These are phyloP conservation scores for Durusdinium trenchii DNA, from an alignment of 73 alveolate species.

Conservation along the genomic window DNA sequence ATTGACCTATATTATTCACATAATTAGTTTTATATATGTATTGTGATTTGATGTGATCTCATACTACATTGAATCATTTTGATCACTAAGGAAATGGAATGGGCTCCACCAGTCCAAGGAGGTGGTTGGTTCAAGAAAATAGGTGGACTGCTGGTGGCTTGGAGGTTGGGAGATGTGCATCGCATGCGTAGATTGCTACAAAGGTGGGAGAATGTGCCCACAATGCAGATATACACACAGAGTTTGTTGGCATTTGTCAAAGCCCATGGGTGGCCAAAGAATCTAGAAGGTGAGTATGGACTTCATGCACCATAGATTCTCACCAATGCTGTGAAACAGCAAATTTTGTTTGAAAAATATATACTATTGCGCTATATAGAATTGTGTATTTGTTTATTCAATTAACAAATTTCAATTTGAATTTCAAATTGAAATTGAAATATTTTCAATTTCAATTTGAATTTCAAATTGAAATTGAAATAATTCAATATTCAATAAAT, in stretches of 20 bases:
- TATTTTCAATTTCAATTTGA: not conserved
- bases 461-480: slow-evolving; percentile 18
- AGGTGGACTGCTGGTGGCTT: not conserved
- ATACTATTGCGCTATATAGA: not conserved
- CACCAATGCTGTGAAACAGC: slow-evolving; percentile 8
- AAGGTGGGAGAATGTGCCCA: not conserved
- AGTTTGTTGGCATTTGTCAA: not conserved
- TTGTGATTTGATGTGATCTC: not conserved
- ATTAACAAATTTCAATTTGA: not conserved
- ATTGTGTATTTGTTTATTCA: too few species aligned
- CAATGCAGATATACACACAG: not conserved
- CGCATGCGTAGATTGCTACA: slow-evolving; percentile 3
- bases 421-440: too few species aligned
- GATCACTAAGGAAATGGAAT: not conserved
- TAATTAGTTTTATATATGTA: not conserved
- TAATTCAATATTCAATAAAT: not conserved
- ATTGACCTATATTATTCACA: not conserved
- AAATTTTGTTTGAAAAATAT: not conserved
- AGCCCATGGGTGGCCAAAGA: slow-evolving; percentile 9
- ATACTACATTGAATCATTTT: not conserved
- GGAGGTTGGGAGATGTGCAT: not conserved
- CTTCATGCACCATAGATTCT: not conserved
- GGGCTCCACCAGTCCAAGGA: not conserved
- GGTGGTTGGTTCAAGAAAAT: not conserved
- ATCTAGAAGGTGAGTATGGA: not conserved